phyloP scores from a whole-genome alignment of 2,329 filamentous ascomycete genomes.

The Alternaria atra region DNA sequence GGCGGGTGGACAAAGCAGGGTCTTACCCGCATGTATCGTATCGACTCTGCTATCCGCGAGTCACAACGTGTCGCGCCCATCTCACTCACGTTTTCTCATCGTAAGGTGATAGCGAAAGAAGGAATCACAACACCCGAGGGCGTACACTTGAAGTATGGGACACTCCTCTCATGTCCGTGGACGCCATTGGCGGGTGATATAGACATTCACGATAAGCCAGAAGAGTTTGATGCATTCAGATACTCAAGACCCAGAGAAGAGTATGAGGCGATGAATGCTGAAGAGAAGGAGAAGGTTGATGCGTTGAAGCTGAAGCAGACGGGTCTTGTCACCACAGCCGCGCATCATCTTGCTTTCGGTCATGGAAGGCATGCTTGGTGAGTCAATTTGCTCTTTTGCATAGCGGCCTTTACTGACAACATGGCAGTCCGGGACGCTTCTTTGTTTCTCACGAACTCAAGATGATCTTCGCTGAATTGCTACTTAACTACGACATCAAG shows the following conservation, averaged over 20 bases:
- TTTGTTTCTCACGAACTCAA: conserved; percentile 50
- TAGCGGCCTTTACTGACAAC: conserved; percentile 7
- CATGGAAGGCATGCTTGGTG: conserved; percentile 62
- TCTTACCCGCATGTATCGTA: conserved; percentile 55
- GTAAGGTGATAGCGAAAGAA: conserved; percentile 67
- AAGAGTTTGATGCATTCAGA: conserved; percentile 36
- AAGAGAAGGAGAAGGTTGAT: conserved; percentile 30
- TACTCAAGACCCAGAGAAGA: conserved; percentile 33
- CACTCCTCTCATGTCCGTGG: conserved; percentile 31
- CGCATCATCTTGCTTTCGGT: conserved; percentile 63
- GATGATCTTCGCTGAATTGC: conserved; percentile 48
- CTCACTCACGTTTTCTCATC: conserved; percentile 56
- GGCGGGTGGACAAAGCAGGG: conserved; percentile 59
- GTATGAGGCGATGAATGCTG: conserved; percentile 26
- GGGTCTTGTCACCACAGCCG: conserved; percentile 64
- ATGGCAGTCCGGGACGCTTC: conserved; percentile 49
- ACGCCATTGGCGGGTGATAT: conserved; percentile 26
- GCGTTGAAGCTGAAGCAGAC: conserved; percentile 50
- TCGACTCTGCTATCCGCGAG: conserved; percentile 64
- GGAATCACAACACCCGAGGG: conserved; percentile 84
- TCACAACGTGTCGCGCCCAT: conserved; percentile 62
- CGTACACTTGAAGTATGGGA: conserved; percentile 25
- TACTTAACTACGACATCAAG: conserved; percentile 52
- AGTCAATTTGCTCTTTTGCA: conserved; percentile 37
- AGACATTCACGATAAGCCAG: conserved; percentile 23